Evolutionary conservation across 2,329 filamentous ascomycete species (phyloP).

Genomic region (Botrytis porri): DNA sequence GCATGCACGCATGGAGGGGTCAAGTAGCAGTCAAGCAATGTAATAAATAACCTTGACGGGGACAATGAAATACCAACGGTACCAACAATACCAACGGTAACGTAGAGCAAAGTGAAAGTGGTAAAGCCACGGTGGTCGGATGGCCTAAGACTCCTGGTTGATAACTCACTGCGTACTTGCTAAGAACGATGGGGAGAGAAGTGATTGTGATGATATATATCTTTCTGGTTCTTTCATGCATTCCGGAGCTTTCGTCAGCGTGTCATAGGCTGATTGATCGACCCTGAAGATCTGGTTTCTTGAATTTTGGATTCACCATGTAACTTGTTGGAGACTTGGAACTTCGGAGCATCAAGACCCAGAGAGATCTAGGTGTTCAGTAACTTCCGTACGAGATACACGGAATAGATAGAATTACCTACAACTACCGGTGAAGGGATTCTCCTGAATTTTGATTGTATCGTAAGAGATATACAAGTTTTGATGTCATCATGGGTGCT

Average conservation of each 20-base stretch:
- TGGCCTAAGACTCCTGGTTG: neutral
- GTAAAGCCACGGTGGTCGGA: neutral
- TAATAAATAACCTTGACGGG: neutral
- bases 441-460: neutral
- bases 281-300: slow-evolving; percentile 1
- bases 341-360: neutral
- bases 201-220: neutral
- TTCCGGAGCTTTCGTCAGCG: neutral
- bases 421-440: neutral
- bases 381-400: neutral
- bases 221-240: neutral
- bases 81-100: neutral
- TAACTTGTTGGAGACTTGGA: neutral
- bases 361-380: neutral
- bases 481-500: slow-evolving; percentile 1
- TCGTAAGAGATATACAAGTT: neutral
- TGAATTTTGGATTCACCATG: neutral
- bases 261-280: slow-evolving; percentile 11
- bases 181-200: neutral
- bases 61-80: neutral
- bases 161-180: neutral
- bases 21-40: neutral
- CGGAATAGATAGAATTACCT: neutral
- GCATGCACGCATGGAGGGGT: slow-evolving; percentile 4
- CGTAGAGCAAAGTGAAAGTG: neutral